Percentiles rank a stretch among this genome's conserved stretches.
Conservation (phyloP, 352 stramenopile genomes). For the Detonula confervacea region DNA sequence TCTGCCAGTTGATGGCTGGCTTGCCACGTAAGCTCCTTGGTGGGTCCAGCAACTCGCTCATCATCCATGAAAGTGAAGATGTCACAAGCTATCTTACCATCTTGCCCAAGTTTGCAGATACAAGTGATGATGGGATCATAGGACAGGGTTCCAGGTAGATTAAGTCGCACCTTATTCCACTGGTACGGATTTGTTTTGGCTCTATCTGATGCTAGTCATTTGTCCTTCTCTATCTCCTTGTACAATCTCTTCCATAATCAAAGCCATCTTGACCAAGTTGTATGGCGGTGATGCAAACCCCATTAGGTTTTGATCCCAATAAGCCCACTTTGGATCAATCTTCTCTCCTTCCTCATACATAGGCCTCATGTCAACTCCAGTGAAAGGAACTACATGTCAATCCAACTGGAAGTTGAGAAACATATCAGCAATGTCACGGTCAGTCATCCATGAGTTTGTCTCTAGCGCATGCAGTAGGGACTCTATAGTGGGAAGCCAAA, state of each 20-base stretch:
- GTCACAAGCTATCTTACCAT: constrained; percentile 43
- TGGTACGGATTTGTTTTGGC: constrained; percentile 4
- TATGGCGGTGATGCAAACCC: constrained; percentile 56
- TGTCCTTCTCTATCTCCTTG: neutral
- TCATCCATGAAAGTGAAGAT: constrained; percentile 36
- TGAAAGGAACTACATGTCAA: neutral
- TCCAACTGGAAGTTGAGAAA: neutral
- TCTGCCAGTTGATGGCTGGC: constrained; percentile 6
- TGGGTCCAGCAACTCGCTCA: neutral
- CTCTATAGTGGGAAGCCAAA: neutral
- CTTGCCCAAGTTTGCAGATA: constrained; percentile 32
- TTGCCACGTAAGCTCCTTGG: constrained; percentile 23
- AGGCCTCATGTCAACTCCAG: constrained; percentile 28
- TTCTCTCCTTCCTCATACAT: neutral
- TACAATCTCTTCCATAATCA: neutral
- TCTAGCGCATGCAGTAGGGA: neutral
- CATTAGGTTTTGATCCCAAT: constrained; percentile 55
- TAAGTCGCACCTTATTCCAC: constrained; percentile 47
- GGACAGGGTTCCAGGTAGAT: constrained; percentile 45
- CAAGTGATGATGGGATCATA: constrained; percentile 56
- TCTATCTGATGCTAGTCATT: neutral
- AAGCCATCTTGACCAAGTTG: neutral
- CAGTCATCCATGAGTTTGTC: neutral
- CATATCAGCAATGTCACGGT: neutral
- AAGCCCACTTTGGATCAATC: constrained; percentile 12